Percentiles rank a stretch among this genome's conserved stretches.
Conservation (phyloP, 1,139 yeast genomes). For the Kodamaea derodonti region DNA sequence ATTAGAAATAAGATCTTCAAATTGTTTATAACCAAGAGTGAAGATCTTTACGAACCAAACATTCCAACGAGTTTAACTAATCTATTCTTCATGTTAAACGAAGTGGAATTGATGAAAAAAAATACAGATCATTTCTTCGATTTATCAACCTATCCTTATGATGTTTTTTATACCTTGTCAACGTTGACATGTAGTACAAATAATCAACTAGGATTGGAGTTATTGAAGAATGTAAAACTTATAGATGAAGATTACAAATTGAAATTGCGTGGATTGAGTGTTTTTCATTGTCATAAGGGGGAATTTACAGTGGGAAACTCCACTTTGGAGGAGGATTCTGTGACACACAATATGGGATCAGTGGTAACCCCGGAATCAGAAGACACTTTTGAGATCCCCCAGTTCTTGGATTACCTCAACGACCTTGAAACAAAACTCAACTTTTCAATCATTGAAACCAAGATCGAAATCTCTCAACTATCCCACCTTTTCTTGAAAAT, state of each 20-base stretch:
- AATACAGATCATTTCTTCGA: conserved; percentile 18
- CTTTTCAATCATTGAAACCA: conserved; percentile 21
- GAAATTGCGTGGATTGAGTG: conserved; percentile 27
- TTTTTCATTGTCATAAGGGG: conserved; percentile 35
- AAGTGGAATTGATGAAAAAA: conserved; percentile 25
- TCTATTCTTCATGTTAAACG: conserved; percentile 33
- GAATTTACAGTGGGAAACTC: conserved; percentile 6
- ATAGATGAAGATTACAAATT: conserved; percentile 21
- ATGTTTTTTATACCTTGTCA: conserved; percentile 22
- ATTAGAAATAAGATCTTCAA: conserved; percentile 31
- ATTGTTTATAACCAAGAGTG: conserved; percentile 25
- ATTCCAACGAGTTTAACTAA: conserved; percentile 30
- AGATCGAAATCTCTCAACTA: conserved; percentile 24
- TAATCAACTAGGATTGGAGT: conserved; percentile 29
- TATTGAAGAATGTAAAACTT: conserved; percentile 23
- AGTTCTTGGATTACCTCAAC: conserved; percentile 12
- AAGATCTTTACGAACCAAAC: conserved; percentile 23
- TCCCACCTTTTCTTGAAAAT: conserved; percentile 26
- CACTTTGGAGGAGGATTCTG: conserved; percentile 4
- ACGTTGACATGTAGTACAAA: conserved; percentile 34
- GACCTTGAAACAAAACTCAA: conserved; percentile 19
- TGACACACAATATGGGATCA: too few species aligned
- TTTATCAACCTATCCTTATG: conserved; percentile 18
- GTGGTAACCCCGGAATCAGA: too few species aligned
- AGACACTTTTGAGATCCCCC: too few species aligned